A percentile compares a stretch with the other conserved stretches of the same genome.
These are phyloP conservation scores for Geranomyces variabilis DNA, from an alignment of 192 early-diverging fungal genomes.

Conservation along the genomic window DNA sequence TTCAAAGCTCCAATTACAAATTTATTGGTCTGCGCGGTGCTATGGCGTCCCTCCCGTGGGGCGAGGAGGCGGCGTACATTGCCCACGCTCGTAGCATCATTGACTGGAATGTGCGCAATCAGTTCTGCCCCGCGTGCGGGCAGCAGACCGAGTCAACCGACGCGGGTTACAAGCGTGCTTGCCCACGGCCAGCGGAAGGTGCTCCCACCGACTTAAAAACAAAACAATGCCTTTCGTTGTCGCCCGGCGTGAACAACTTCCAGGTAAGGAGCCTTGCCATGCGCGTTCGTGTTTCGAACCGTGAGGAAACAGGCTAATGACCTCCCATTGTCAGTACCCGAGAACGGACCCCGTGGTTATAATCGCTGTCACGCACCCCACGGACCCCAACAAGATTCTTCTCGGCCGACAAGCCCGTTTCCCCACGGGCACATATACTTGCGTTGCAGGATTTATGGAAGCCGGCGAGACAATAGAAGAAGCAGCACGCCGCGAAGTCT, in stretches of 20 bases:
- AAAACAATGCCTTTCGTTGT: constrained; percentile 9
- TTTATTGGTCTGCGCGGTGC: constrained; percentile 8
- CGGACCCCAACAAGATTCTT: constrained; percentile 42
- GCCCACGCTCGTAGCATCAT: constrained; percentile 49
- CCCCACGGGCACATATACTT: constrained; percentile 50
- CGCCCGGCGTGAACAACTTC: constrained; percentile 13
- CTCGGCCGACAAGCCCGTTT: constrained; percentile 56
- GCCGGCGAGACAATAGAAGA: constrained; percentile 53
- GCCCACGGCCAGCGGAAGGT: constrained; percentile 7
- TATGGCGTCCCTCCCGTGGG: constrained; percentile 8
- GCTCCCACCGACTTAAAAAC: not conserved
- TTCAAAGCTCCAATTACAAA: not conserved
- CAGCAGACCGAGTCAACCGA: constrained; percentile 18
- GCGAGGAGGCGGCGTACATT: constrained; percentile 27
- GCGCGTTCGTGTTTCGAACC: too few species aligned
- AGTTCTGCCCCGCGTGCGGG: constrained; percentile 55
- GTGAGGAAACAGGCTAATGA: constrained; percentile 20
- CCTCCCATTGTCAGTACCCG: constrained; percentile 41
- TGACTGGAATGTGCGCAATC: constrained; percentile 54
- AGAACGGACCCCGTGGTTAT: constrained; percentile 65
- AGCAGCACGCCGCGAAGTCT: constrained; percentile 49
- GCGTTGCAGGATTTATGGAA: constrained; percentile 45
- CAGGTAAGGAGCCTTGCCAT: constrained; percentile 4
- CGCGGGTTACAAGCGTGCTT: constrained; percentile 24
- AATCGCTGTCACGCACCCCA: constrained; percentile 36